Percentiles rank a stretch among this genome's conserved stretches.
phyloP scores from a whole-genome alignment of 139 green algal genomes.

The Klebsormidium nitens region DNA sequence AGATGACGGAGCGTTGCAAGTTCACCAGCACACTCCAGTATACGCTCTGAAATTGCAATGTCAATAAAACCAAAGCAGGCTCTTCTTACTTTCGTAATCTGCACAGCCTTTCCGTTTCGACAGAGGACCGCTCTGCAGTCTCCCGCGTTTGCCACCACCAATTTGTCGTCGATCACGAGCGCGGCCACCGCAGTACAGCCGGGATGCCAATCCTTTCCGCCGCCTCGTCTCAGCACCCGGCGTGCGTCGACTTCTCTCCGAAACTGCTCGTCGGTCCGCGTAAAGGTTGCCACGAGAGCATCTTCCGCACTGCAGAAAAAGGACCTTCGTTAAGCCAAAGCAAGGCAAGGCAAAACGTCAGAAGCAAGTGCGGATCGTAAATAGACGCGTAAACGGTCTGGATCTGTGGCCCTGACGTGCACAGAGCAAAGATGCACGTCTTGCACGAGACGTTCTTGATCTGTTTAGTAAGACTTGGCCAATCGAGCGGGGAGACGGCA shows the following conservation, averaged over 20 bases:
- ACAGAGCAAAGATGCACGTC: too few relatives aligned
- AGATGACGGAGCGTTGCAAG: too few relatives aligned
- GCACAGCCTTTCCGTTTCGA: constrained; percentile 50
- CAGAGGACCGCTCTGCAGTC: constrained; percentile 83
- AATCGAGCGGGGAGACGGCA: too few relatives aligned
- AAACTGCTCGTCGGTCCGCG: constrained; percentile 10
- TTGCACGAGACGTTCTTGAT: too few relatives aligned
- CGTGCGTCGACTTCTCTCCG: constrained; percentile 3
- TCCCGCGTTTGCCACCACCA: constrained; percentile 77
- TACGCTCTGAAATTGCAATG: too few relatives aligned
- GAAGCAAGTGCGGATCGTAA: too few relatives aligned
- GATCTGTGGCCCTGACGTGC: too few relatives aligned
- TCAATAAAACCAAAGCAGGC: too few relatives aligned
- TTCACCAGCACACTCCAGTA: too few relatives aligned
- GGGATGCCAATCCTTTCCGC: constrained; percentile 15
- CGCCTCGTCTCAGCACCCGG: neutral
- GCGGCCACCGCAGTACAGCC: constrained; percentile 21
- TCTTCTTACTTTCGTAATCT: too few relatives aligned
- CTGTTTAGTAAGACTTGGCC: too few relatives aligned
- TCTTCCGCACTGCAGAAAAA: constrained; percentile 3
- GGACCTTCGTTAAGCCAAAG: neutral
- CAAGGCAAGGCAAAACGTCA: neutral
- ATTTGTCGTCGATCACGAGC: constrained; percentile 12
- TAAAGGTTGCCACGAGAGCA: constrained; percentile 1
- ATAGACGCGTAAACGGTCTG: too few relatives aligned